Conservation (phyloP, 352 stramenopile species). For the Phytophthora hibernalis region DNA sequence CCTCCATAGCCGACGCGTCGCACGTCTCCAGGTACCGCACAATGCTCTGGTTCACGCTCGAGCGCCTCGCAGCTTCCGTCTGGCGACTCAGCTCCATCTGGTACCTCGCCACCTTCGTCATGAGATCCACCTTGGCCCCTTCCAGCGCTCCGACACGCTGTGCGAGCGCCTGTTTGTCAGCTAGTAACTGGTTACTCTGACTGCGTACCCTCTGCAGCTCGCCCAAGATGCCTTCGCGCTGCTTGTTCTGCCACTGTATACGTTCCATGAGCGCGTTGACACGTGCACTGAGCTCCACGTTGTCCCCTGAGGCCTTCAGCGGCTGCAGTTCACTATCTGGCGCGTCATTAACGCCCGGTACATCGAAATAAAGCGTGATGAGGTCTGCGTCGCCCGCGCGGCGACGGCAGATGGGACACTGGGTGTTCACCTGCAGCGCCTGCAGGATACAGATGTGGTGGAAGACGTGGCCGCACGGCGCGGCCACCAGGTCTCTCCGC, state of each 20-base stretch:
- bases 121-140: constrained; percentile 57
- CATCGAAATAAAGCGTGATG: constrained; percentile 74
- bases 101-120: constrained; percentile 80
- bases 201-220: constrained; percentile 66
- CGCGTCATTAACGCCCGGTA: constrained; percentile 28
- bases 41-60: constrained; percentile 78
- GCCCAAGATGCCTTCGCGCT: constrained; percentile 62
- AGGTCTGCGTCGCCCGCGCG: constrained; percentile 50
- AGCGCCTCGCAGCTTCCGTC: constrained; percentile 52
- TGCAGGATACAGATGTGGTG: constrained; percentile 78
- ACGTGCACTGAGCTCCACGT: constrained; percentile 53
- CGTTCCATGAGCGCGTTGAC: constrained; percentile 71
- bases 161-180: constrained; percentile 68
- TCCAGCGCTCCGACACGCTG: constrained; percentile 60
- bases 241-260: constrained; percentile 83
- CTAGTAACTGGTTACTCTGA: constrained; percentile 70
- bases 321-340: not conserved
- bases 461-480: constrained; percentile 78
- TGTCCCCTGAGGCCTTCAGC: constrained; percentile 31
- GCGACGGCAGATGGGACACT: constrained; percentile 80
- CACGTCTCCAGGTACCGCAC: constrained; percentile 76
- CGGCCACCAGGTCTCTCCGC: constrained; percentile 59
- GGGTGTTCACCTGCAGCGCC: constrained; percentile 70
- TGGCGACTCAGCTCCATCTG: constrained; percentile 77
- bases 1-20: constrained; percentile 69